These are phyloP conservation scores for Fusarium nygamai DNA, from an alignment of 2,329 filamentous ascomycete species.

Conservation along the genomic window DNA sequence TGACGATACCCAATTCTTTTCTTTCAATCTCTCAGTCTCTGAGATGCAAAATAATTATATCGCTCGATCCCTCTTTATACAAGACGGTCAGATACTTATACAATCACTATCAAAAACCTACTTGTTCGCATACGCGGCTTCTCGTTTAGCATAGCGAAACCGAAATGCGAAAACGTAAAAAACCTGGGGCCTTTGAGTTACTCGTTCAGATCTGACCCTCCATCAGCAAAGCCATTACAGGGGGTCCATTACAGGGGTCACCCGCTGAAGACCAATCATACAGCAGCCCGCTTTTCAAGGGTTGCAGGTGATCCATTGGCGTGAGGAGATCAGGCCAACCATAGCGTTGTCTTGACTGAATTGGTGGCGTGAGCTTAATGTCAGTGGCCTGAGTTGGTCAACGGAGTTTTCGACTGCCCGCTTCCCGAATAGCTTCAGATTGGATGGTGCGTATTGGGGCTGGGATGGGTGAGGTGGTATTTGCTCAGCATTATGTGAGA, in stretches of 20 bases:
- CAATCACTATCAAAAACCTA: background rate
- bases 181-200: constrained; percentile 34
- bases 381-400: background rate
- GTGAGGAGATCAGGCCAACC: constrained; percentile 3
- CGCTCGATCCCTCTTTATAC: background rate
- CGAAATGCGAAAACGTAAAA: constrained; percentile 26
- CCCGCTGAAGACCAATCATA: background rate
- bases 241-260: background rate
- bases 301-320: constrained; percentile 7
- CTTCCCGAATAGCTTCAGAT: constrained; percentile 4
- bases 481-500: background rate
- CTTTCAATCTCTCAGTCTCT: too few species aligned
- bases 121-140: background rate
- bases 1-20: constrained; percentile 15
- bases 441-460: background rate
- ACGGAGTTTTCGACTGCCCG: background rate
- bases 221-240: background rate
- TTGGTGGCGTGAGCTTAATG: constrained; percentile 20
- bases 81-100: background rate
- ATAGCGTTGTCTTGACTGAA: background rate
- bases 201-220: constrained; percentile 29
- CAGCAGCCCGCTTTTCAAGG: constrained; percentile 7
- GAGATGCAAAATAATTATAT: background rate
- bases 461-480: background rate
- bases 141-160: constrained; percentile 21